Conservation (phyloP, 768 basidiomycete species). For the Chlorophyllum brunneum region DNA sequence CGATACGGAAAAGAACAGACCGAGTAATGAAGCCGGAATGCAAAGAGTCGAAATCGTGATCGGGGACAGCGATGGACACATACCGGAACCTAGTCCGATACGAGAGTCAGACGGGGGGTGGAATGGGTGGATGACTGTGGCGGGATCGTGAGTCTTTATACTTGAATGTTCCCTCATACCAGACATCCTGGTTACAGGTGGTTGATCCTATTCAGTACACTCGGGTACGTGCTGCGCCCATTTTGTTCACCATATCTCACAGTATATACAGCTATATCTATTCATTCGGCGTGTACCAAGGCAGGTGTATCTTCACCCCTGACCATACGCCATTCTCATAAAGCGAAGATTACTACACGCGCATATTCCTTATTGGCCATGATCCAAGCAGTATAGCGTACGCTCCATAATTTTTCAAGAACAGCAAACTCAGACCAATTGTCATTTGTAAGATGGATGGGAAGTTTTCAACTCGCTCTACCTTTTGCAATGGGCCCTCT, state of each 20-base stretch:
- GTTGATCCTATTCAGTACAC: slow-evolving; percentile 40
- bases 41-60: neutral
- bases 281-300: slow-evolving; percentile 31
- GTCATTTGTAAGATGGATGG: slow-evolving; percentile 37
- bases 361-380: slow-evolving; percentile 30
- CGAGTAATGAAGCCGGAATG: neutral
- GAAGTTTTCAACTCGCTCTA: slow-evolving; percentile 44
- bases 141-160: slow-evolving; percentile 35
- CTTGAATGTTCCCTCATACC: neutral
- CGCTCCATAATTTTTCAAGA: slow-evolving; percentile 11
- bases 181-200: slow-evolving; percentile 23
- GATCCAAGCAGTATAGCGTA: slow-evolving; percentile 40
- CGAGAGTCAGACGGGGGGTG: slow-evolving; percentile 32
- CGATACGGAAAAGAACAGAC: neutral
- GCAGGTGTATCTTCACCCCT: slow-evolving; percentile 13
- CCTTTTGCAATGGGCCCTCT: slow-evolving; percentile 37
- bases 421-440: slow-evolving; percentile 1
- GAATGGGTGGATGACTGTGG: slow-evolving; percentile 40
- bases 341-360: slow-evolving; percentile 38
- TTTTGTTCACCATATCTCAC: neutral
- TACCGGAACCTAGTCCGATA: neutral
- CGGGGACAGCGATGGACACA: neutral
- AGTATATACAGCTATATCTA: slow-evolving; percentile 20
- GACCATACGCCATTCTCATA: slow-evolving; percentile 22
- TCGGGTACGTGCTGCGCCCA: slow-evolving; percentile 27